Evolutionary conservation across 164 flowering plant species (phyloP), one percentile per base, ranked within the genome.

Genomic region (Kalanchoe fedtschenkoi): DNA sequence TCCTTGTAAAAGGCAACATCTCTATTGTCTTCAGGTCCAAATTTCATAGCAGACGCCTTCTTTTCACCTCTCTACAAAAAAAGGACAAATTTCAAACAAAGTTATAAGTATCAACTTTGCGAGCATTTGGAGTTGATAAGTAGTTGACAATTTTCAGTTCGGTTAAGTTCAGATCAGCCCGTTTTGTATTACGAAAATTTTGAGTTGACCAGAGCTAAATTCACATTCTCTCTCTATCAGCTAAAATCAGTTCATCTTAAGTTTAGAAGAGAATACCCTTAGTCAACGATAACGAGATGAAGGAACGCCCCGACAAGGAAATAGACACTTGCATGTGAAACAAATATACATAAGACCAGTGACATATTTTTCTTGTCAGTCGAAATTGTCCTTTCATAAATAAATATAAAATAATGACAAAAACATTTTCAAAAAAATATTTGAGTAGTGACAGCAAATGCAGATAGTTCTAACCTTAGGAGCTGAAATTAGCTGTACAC

Each of bases 11-110:
- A 74, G 28, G 81, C 78, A 66, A 82, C 97, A 69, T 81, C 87
- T 62, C 83, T 69, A 75, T 95, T 91, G 68, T 95, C 95, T 43
- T 44, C 72, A 34, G 96, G 99, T 10, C 97, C 97, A 71, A 64
- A 71, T 58, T 5, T 61, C 59, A 72, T 60, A 34, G 80, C 74
- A 54, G 77, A 68, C 28, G 61, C 46, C 65, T 71, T 81, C 67
- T 78, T 80, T 32, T 74, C 81, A 60, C 68, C 70, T 54, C 43
- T 72, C 96, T 85, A 85, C 65, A 77, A 17, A 41, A 63, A 68
- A 4, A n/a, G 24, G 26, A 58, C 17, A 3, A 24, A 51, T 51
- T 26, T 51, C 56, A 51, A 32, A 37, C 16, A 2, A 24, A 51
- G 32, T 51, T 28, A 16, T 13, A 28, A 29, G 14, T 24, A 13